phyloP scores from a whole-genome alignment of 2,329 filamentous ascomycete species.

The Shiraia sp. region DNA sequence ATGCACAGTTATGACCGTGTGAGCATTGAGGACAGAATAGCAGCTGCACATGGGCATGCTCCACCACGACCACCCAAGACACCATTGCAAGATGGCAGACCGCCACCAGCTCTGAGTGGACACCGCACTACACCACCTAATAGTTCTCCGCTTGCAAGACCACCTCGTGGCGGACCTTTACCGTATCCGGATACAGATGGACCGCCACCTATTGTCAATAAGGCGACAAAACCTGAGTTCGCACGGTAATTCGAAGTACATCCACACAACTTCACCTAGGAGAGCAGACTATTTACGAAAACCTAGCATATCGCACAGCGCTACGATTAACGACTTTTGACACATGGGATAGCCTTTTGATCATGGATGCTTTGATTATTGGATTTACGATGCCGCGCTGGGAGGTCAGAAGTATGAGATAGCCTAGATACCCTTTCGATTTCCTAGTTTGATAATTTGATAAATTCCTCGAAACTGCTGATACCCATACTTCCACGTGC shows the following conservation, averaged over 20 bases:
- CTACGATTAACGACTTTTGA: slow-evolving; percentile 1
- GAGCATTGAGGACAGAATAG: slow-evolving; percentile 29
- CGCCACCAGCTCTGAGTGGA: slow-evolving; percentile 17
- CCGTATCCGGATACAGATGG: slow-evolving; percentile 84
- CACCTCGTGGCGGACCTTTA: slow-evolving; percentile 49
- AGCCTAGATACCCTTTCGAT: slow-evolving; percentile 20
- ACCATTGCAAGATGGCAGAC: slow-evolving; percentile 35
- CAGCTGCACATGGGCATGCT: slow-evolving; percentile 17
- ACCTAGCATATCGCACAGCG: neutral
- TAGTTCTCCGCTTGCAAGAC: slow-evolving; percentile 29
- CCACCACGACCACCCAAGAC: slow-evolving; percentile 49
- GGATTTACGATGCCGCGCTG: neutral
- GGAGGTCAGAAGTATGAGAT: slow-evolving; percentile 3
- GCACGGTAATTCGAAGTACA: slow-evolving; percentile 16
- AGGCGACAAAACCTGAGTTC: slow-evolving; percentile 79
- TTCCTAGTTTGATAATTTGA: slow-evolving; percentile 3
- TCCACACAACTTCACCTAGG: neutral
- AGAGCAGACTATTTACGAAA: neutral
- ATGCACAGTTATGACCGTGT: slow-evolving; percentile 31
- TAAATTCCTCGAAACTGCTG: neutral
- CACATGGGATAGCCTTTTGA: neutral
- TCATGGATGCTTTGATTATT: neutral
- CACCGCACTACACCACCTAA: slow-evolving; percentile 30
- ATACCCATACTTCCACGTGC: neutral
- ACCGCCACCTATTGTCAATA: slow-evolving; percentile 81